Evolutionary conservation across 2,329 filamentous ascomycete species (phyloP).

Genomic region (Byssochlamys sp.): DNA sequence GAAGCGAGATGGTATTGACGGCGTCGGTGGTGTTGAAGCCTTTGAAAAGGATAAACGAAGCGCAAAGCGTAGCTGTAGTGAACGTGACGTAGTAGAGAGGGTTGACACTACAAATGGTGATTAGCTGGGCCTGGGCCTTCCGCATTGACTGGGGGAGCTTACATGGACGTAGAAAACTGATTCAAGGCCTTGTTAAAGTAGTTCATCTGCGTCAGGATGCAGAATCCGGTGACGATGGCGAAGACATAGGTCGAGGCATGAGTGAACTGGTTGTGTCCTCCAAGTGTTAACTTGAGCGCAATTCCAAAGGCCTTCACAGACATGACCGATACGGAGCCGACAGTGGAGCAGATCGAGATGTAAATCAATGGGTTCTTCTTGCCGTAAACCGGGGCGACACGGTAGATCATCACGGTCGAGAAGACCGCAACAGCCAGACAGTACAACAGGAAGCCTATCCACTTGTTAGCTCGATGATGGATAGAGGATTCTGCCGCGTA

Average conservation of each 20-base stretch:
- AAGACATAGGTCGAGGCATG: slow-evolving; percentile 97
- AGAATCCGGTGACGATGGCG: slow-evolving; percentile 81
- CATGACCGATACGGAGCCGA: slow-evolving; percentile 97
- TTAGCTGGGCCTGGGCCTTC: background rate
- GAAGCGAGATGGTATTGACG: slow-evolving; percentile 82
- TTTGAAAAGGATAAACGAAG: slow-evolving; percentile 89
- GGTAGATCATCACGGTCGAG: slow-evolving; percentile 91
- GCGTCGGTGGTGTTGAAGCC: slow-evolving; percentile 91
- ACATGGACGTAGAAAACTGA: slow-evolving; percentile 96
- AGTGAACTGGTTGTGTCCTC: slow-evolving; percentile 86
- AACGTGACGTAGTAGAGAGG: slow-evolving; percentile 96
- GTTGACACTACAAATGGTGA: slow-evolving; percentile 57
- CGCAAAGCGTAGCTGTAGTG: slow-evolving; percentile 84
- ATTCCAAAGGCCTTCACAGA: slow-evolving; percentile 97
- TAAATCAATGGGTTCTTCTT: slow-evolving; percentile 94
- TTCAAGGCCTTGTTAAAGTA: slow-evolving; percentile 98
- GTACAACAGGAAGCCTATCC: slow-evolving; percentile 77
- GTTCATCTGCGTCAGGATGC: slow-evolving; percentile 98
- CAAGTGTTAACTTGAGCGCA: slow-evolving; percentile 86
- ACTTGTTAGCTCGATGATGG: slow-evolving; percentile 1
- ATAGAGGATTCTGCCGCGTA: background rate
- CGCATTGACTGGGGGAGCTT: slow-evolving; percentile 30
- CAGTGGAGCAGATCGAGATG: slow-evolving; percentile 93
- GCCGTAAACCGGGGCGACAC: slow-evolving; percentile 76
- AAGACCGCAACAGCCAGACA: slow-evolving; percentile 71